phyloP scores from a whole-genome alignment of 2,329 filamentous ascomycete genomes.

The Stachybotrys echinatus region DNA sequence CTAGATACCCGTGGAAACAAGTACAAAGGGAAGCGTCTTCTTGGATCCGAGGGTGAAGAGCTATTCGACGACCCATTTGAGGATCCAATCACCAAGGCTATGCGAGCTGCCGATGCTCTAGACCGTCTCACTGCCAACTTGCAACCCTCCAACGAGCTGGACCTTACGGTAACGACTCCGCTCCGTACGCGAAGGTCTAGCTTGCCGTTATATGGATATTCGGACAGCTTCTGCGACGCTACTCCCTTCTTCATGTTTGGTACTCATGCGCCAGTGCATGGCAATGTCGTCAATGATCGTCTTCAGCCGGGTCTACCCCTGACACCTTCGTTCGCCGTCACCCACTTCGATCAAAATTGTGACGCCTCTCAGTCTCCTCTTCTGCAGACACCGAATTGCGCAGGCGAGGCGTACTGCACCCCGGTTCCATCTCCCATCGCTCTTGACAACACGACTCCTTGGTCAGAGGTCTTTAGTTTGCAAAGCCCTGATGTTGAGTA shows the following conservation, averaged over 20 bases:
- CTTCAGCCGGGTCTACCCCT: conserved; percentile 9
- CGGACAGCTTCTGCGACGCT: conserved; percentile 36
- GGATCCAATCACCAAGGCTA: conserved; percentile 49
- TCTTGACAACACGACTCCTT: conserved; percentile 19
- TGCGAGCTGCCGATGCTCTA: conserved; percentile 54
- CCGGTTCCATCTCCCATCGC: conserved; percentile 15
- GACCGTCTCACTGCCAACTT: conserved; percentile 50
- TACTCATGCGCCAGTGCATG: conserved; percentile 18
- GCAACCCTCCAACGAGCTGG: conserved; percentile 44
- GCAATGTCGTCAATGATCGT: conserved; percentile 10
- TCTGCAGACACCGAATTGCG: conserved; percentile 21
- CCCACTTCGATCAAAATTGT: conserved; percentile 18
- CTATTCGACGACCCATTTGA: conserved; percentile 2
- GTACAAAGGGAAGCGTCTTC: conserved; percentile 10
- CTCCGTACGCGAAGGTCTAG: conserved; percentile 42
- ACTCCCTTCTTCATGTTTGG: conserved; percentile 46
- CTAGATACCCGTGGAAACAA: conserved; percentile 18
- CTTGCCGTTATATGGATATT: conserved; percentile 39
- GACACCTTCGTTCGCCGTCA: conserved; percentile 20
- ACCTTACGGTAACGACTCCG: conserved; percentile 29
- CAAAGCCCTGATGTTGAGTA: conserved; percentile 29
- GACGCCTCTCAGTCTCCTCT: conserved; percentile 16
- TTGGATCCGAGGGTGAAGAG: conserved; percentile 6
- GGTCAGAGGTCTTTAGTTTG: conserved; percentile 27
- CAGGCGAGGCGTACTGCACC: conserved; percentile 19